phyloP scores from a whole-genome alignment of 331 rosid species.

The Rhamnella rubrinervis region DNA sequence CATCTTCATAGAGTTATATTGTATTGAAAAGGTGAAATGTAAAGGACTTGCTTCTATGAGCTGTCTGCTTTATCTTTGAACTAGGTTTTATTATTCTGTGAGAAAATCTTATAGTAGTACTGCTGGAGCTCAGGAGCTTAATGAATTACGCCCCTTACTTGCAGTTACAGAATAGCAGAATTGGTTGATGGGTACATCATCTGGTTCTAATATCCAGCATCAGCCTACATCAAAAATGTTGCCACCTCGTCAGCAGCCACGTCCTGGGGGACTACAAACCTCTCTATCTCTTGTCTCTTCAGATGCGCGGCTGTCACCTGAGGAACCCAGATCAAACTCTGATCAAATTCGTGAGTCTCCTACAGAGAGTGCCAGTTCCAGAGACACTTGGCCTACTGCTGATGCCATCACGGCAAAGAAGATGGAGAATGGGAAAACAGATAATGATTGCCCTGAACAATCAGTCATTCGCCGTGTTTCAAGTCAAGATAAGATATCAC shows the following conservation, averaged over 20 bases:
- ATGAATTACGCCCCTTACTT: constrained; percentile 11
- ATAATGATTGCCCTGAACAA: constrained; percentile 64
- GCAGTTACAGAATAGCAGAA: constrained; percentile 28
- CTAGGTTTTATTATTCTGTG: no score
- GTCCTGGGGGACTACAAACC: constrained; percentile 74
- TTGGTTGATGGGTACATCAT: constrained; percentile 50
- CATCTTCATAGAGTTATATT: background rate
- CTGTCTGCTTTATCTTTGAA: background rate
- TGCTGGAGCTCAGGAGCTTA: background rate
- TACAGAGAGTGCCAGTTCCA: constrained; percentile 94
- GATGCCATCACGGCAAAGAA: constrained; percentile 70
- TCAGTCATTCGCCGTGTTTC: constrained; percentile 72
- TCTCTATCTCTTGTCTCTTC: constrained; percentile 79
- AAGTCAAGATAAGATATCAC: constrained; percentile 70
- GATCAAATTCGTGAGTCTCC: constrained; percentile 85
- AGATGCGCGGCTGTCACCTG: constrained; percentile 70
- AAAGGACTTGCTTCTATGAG: background rate
- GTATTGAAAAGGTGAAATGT: background rate
- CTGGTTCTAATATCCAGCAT: constrained; percentile 60
- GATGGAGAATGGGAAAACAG: constrained; percentile 77
- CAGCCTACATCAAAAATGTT: constrained; percentile 58
- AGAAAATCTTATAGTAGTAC: background rate
- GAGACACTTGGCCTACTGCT: constrained; percentile 84
- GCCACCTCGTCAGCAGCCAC: constrained; percentile 86
- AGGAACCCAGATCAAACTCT: constrained; percentile 82